Base-by-base conservation (phyloP, 2,329 filamentous ascomycete species). In the Xylaria digitata region DNA sequence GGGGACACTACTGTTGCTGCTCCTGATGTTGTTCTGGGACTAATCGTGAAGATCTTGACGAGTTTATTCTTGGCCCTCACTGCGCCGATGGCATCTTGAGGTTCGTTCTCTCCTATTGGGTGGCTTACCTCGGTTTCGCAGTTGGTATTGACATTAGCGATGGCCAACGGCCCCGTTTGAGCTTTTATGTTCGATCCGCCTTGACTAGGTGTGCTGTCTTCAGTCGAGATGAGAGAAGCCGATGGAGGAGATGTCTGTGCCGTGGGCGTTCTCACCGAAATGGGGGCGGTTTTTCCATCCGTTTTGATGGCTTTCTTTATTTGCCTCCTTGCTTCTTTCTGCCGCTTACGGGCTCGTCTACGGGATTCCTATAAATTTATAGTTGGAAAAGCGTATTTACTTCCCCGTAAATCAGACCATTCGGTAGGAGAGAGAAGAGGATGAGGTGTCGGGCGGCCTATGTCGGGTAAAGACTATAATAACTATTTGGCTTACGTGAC, bases 281-380 rank as follows among this genome's bases (percentile, higher is more conserved):
- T 4, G 3, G 55, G 9, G 2, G 9, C 13, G 15, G 42, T 8
- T 46, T 23, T 42, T 1, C 19, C 45, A 7, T 21, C 21, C 13
- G 17, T 19, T 37, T 23, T 63, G 2, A 17, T 45, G 6, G 8
- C 30, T 30, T 43, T 45, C 43, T 50, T 66, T 2, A 8, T 15
- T 40, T 53, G 52, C 46, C 45, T 67, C 37, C n/a, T 55, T 15
- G 52, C 52, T 52, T 52, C 40, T 9, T 64, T 57, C 21, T 61
- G 37, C 3, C 19, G 52, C 23, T 30, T 49, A 17, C 21, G 57
- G 7, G 26, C n/a, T 49, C 53, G 59, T 56, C 62, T 67, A 15
- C 67, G 67, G 30, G 34, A 69, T 34, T 59, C 61, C 67, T 69
- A 26, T 7, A 17, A 6, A 3, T 21, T 11, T 40, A n/a, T 23